Conservation (phyloP, 768 basidiomycete genomes). For the Melanogaster broomeanus region DNA sequence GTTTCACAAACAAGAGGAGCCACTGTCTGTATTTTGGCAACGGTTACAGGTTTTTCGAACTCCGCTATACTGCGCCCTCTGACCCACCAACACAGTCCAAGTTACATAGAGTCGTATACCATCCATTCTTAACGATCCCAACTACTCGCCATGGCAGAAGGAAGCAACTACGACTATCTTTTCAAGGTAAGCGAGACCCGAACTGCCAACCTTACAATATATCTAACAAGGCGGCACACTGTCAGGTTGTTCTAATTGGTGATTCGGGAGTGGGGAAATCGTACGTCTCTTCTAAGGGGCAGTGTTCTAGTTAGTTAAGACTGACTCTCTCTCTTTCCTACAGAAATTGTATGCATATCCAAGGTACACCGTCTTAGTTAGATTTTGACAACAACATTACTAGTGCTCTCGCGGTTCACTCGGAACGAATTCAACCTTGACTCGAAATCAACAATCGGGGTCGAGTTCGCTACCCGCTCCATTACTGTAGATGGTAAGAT, state of each 20-base stretch:
- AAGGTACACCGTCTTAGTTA: neutral
- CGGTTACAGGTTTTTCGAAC: conserved; percentile 23
- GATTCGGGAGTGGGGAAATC: conserved; percentile 99
- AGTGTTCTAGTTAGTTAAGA: neutral
- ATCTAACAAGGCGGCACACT: conserved; percentile 2
- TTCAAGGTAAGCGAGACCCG: conserved; percentile 77
- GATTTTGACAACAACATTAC: conserved; percentile 12
- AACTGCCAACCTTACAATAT: neutral
- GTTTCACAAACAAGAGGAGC: too few relatives aligned
- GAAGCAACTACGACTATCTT: conserved; percentile 96
- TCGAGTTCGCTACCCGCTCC: conserved; percentile 96
- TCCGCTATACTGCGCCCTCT: conserved; percentile 23
- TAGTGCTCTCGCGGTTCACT: conserved; percentile 99
- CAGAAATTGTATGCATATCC: conserved; percentile 36
- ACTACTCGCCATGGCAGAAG: conserved; percentile 71
- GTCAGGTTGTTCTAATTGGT: conserved; percentile 95
- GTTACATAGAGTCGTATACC: conserved; percentile 8
- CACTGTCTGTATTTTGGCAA: neutral
- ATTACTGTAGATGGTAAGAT: conserved; percentile 96
- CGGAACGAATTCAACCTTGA: conserved; percentile 99
- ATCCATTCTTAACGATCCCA: conserved; percentile 8
- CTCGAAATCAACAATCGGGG: conserved; percentile 98
- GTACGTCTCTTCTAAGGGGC: conserved; percentile 57
- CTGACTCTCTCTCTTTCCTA: neutral
- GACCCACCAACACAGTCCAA: conserved; percentile 2